A percentile compares a stretch with the other conserved stretches of the same genome.
Conservation (phyloP, 2,329 filamentous ascomycete species). For the Basipetospora chlamydospora region DNA sequence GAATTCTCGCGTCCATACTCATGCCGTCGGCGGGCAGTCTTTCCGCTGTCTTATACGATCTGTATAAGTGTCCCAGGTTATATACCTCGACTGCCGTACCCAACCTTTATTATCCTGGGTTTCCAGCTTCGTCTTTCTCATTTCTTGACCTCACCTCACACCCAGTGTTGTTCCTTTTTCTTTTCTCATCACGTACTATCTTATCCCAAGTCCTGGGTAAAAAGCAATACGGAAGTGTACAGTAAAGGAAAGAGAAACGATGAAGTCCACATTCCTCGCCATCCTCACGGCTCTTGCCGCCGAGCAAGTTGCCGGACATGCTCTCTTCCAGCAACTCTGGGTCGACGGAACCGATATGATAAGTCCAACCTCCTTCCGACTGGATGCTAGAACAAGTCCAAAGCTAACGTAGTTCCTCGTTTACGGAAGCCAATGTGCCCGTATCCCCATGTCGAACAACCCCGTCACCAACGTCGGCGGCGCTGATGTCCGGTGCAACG, state of each 20-base stretch:
- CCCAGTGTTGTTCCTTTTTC: too few species aligned
- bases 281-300: constrained; percentile 2
- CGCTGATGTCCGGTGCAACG: constrained; percentile 30
- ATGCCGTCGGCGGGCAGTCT: too few species aligned
- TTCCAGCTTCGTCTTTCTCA: too few species aligned
- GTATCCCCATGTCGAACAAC: constrained; percentile 33
- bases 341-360: constrained; percentile 25
- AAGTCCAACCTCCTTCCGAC: constrained; percentile 11
- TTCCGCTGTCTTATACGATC: too few species aligned
- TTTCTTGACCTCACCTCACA: too few species aligned
- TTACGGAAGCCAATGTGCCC: constrained; percentile 28
- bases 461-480: constrained; percentile 31
- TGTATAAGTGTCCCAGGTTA: too few species aligned
- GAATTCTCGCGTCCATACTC: too few species aligned
- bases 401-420: constrained; percentile 1
- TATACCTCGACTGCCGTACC: too few species aligned
- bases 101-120: too few species aligned
- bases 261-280: constrained; percentile 3
- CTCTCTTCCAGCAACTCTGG: constrained; percentile 36
- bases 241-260: not conserved
- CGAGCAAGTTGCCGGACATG: constrained; percentile 26
- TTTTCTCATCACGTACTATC: not conserved
- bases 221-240: not conserved
- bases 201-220: not conserved
- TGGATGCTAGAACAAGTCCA: not conserved